phyloP scores from a whole-genome alignment of 306 rosid species.

The Malus sieversii region DNA sequence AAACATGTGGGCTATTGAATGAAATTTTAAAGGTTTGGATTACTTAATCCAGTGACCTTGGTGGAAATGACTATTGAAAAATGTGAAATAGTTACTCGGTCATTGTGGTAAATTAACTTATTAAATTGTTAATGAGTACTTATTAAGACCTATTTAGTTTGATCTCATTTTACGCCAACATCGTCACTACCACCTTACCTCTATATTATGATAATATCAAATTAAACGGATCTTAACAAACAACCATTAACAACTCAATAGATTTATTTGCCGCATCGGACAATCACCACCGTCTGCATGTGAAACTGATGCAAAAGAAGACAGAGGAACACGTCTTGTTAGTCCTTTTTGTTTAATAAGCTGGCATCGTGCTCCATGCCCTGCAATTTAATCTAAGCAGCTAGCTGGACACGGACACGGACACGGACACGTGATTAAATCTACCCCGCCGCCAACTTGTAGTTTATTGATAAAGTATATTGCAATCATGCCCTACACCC shows the following conservation, averaged over 20 bases:
- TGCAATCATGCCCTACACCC: not conserved
- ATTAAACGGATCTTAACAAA: too few relatives aligned
- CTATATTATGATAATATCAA: too few relatives aligned
- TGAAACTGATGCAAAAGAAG: slow-evolving; percentile 12
- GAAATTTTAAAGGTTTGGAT: too few relatives aligned
- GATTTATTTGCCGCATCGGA: rapidly evolving
- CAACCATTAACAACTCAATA: too few relatives aligned
- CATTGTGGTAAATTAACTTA: too few relatives aligned
- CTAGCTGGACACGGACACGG: not conserved
- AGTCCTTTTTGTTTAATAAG: slow-evolving; percentile 3
- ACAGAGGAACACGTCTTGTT: not conserved
- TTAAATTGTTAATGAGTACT: too few relatives aligned
- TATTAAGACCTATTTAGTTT: too few relatives aligned
- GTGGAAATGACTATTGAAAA: too few relatives aligned
- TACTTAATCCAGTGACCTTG: rapidly evolving
- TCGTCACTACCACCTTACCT: rapidly evolving
- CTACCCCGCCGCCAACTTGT: not conserved
- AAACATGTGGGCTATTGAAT: too few relatives aligned
- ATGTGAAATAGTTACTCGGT: not conserved
- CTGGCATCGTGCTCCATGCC: slow-evolving; percentile 22
- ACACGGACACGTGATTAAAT: not conserved
- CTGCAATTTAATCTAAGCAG: slow-evolving; percentile 7
- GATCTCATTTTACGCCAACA: too few relatives aligned
- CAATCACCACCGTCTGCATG: slow-evolving; percentile 23
- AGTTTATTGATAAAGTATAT: not conserved